These are phyloP conservation scores for Paramecium octaurelia DNA, from an alignment of 73 alveolate species.

Conservation along the genomic window DNA sequence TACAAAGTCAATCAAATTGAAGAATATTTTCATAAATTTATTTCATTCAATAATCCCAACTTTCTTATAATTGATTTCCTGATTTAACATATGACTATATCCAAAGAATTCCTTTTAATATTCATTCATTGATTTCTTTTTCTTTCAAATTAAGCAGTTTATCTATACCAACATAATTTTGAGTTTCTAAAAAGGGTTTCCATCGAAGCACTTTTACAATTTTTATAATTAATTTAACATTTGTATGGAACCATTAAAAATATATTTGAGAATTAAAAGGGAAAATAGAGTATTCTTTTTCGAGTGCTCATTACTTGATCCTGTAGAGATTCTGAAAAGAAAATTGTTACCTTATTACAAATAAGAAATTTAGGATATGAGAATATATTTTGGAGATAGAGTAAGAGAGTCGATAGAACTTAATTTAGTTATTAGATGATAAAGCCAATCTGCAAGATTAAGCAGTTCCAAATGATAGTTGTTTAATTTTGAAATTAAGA, in stretches of 20 bases:
- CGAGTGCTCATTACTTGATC: conserved; percentile 28
- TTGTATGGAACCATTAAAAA: conserved; percentile 17
- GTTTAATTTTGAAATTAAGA: conserved; percentile 33
- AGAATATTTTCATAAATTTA: too few species aligned
- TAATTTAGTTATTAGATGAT: conserved; percentile 52
- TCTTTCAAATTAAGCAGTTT: not conserved
- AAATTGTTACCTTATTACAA: conserved; percentile 45
- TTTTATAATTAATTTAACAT: not conserved
- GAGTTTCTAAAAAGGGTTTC: not conserved
- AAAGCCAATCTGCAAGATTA: conserved; percentile 50
- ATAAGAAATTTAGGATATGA: conserved; percentile 49
- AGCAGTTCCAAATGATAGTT: conserved; percentile 54
- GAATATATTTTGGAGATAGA: conserved; percentile 63
- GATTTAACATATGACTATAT: too few species aligned
- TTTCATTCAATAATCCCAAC: too few species aligned
- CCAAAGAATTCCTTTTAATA: too few species aligned
- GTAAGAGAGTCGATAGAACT: not conserved
- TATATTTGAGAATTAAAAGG: conserved; percentile 60
- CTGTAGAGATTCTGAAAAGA: conserved; percentile 42
- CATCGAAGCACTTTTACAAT: not conserved
- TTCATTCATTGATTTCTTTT: too few species aligned
- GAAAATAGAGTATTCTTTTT: conserved; percentile 55
- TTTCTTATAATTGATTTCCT: too few species aligned
- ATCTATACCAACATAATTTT: not conserved
- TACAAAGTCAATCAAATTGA: too few species aligned